These are phyloP conservation scores for Platanthera guangdongensis DNA, from an alignment of 106 monocot genomes.

Conservation along the genomic window DNA sequence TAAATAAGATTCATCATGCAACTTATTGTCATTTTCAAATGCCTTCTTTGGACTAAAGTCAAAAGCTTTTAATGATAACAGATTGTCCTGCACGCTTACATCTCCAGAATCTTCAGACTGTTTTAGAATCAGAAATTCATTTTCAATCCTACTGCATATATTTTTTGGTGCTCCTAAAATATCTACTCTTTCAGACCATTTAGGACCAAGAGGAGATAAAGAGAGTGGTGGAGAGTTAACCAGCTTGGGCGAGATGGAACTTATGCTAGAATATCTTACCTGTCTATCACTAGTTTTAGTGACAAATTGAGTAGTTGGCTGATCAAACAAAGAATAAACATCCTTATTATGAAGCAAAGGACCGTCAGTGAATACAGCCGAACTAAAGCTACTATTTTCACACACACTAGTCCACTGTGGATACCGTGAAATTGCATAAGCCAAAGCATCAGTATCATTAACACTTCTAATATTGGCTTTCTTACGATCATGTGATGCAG, in stretches of 20 bases:
- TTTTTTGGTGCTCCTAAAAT: conserved; percentile 13
- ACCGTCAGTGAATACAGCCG: conserved; percentile 52
- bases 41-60: conserved; percentile 10
- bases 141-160: conserved; percentile 26
- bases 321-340: conserved; percentile 13
- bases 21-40: conserved; percentile 18
- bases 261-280: conserved; percentile 3
- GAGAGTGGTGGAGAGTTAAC: conserved; percentile 58
- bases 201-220: conserved; percentile 89
- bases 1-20: conserved; percentile 35
- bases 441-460: conserved; percentile 12
- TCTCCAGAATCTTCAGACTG: conserved; percentile 12
- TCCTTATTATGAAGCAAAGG: conserved; percentile 54
- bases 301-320: conserved; percentile 8
- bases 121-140: conserved; percentile 20
- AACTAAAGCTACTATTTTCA: conserved; percentile 10
- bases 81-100: conserved; percentile 10
- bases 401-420: conserved; percentile 1
- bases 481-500: conserved; percentile 37
- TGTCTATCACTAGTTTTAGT: conserved; percentile 10
- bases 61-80: conserved; percentile 20
- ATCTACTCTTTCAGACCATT: conserved; percentile 53
- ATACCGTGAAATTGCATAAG: background rate
- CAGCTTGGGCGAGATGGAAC: conserved; percentile 32
- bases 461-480: conserved; percentile 45